Conservation (phyloP, 176 grass and related monocot species). For the Secale cereale region DNA sequence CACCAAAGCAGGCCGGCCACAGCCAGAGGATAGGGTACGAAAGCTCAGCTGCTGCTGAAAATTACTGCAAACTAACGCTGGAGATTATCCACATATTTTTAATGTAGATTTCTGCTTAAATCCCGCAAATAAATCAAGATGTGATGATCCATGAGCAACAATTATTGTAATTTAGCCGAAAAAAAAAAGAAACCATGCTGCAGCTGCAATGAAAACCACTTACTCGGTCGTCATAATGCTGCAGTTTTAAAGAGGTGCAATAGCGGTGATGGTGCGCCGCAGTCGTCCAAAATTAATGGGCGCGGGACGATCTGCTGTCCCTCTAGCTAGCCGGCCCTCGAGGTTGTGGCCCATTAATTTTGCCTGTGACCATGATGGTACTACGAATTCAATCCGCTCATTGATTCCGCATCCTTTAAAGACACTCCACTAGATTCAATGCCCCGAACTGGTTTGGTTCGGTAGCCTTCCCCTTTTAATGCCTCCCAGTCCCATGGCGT, state of each 20-base stretch:
- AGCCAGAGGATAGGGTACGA: background rate
- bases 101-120: no score
- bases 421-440: conserved; percentile 20
- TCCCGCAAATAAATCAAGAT: no score
- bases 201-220: no score
- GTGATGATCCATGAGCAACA: no score
- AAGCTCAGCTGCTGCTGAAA: background rate
- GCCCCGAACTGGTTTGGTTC: background rate
- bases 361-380: background rate
- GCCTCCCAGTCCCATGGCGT: conserved; percentile 2
- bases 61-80: background rate
- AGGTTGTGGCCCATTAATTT: conserved; percentile 2
- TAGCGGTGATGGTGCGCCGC: background rate
- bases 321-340: background rate
- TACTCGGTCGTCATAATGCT: no score
- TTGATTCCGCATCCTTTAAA: conserved; percentile 29
- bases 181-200: no score
- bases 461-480: conserved; percentile 17
- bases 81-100: no score
- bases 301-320: background rate
- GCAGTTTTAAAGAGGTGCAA: no score
- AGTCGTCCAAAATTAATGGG: no score
- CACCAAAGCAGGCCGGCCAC: background rate
- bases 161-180: no score
- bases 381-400: conserved; percentile 1